A percentile compares a stretch with the other conserved stretches of the same genome.
Evolutionary conservation across 805 yeast genomes (phyloP).

Genomic region (Cyberlindnera meyerae): DNA sequence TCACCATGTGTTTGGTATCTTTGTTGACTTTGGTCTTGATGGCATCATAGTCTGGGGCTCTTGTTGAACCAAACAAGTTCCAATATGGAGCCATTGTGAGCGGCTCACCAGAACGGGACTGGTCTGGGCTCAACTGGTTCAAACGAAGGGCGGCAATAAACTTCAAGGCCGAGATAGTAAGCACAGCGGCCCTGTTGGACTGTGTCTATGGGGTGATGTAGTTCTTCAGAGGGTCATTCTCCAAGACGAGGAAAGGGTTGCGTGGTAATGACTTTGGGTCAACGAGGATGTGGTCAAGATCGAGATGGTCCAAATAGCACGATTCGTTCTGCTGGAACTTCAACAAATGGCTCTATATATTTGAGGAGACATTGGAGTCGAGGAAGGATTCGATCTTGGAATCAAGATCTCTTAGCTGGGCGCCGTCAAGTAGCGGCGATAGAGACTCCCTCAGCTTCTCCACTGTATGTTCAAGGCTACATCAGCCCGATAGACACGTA

Average conservation of each 20-base stretch:
- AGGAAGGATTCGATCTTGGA: constrained; percentile 42
- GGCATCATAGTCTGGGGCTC: constrained; percentile 51
- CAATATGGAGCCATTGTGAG: constrained; percentile 65
- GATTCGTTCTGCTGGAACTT: constrained; percentile 40
- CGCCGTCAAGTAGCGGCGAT: constrained; percentile 51
- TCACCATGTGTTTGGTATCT: constrained; percentile 66
- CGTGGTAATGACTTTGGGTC: constrained; percentile 54
- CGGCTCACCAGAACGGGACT: constrained; percentile 45
- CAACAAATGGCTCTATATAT: constrained; percentile 50
- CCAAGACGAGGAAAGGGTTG: constrained; percentile 70
- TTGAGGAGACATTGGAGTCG: constrained; percentile 35
- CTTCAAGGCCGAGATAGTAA: constrained; percentile 61
- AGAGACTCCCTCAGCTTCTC: constrained; percentile 50
- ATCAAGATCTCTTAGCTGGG: constrained; percentile 30
- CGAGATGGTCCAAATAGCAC: constrained; percentile 50
- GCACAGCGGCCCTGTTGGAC: constrained; percentile 60
- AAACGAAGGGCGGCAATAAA: constrained; percentile 56
- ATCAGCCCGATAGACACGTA: too few relatives aligned
- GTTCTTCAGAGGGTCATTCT: constrained; percentile 65
- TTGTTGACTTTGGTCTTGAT: constrained; percentile 69
- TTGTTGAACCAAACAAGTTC: constrained; percentile 65
- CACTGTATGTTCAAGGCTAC: constrained; percentile 43
- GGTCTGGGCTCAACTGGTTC: constrained; percentile 53
- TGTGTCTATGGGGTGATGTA: constrained; percentile 54
- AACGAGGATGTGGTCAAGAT: constrained; percentile 33